These are phyloP conservation scores for Komagataella phaffii DNA, from an alignment of 805 yeast species.

Conservation along the genomic window DNA sequence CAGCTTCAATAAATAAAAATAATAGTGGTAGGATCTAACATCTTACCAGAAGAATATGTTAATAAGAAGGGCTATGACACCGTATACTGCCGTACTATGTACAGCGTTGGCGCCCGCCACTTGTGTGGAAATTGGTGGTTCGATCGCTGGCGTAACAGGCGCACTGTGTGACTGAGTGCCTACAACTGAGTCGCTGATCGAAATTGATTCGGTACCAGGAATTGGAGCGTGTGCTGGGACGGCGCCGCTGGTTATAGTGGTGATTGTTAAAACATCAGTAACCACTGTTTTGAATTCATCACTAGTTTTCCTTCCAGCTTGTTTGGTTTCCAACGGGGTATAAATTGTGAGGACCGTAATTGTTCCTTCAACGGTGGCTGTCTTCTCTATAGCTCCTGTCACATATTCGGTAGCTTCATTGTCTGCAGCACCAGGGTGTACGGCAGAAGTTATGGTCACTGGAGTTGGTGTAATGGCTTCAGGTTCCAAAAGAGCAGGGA, in stretches of 20 bases:
- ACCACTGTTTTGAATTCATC: not conserved
- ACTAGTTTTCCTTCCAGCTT: not conserved
- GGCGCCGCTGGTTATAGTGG: not conserved
- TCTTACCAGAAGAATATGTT: not conserved
- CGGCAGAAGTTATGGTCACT: no score
- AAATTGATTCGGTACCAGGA: not conserved
- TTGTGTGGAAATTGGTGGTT: not conserved
- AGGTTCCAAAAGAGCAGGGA: no score
- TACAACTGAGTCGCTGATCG: not conserved
- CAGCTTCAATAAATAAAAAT: no score
- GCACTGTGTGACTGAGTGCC: slow-evolving; percentile 2
- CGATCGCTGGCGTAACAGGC: not conserved
- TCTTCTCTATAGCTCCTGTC: no score
- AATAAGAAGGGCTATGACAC: not conserved
- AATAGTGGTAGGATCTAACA: not conserved
- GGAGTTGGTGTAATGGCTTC: no score
- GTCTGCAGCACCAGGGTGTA: no score
- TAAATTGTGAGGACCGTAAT: no score
- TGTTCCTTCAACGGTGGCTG: no score
- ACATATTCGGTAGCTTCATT: no score
- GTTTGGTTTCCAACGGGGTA: not conserved
- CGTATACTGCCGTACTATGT: not conserved
- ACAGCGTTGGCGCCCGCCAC: not conserved
- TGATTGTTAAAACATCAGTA: not conserved
- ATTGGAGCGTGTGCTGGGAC: not conserved